Evolutionary conservation across 495 filamentous ascomycete genomes (phyloP), one percentile per base, ranked within the genome.

Genomic region (Penicillium coffeae): DNA sequence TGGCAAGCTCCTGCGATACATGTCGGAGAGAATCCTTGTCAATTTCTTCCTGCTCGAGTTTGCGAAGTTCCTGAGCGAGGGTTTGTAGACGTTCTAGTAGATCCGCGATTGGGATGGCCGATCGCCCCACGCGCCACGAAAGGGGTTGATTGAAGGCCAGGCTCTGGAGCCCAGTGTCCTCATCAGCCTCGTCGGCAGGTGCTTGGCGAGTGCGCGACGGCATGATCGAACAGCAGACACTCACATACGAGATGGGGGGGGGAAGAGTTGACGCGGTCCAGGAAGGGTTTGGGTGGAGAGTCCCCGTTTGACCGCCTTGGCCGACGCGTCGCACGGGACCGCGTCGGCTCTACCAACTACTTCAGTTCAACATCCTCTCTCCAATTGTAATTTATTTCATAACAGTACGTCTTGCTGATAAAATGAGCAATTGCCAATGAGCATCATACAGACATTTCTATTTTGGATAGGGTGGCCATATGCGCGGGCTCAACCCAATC

Each of bases 61-160:
- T 83, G 54, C 81, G 76, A 51, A 99, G 78, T 73, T 99, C 93
- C 50, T 87, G 85, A 45, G 81, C 82, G 18, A 99, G 84, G 6
- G 78, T 73, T 56, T 89, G 84, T 36, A 99, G 79, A 15, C 92
- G 83, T 58, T 82, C 76, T 49, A 96, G 74, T 25, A 99, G 82
- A 42, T 90, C 88, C 51, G 79, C 85, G 39, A 91, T 84, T 33
- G 86, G 74, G 58, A 99, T 96, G 45, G 88, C 79, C 22, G 77
- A 67, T 62, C 88, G 93, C 44, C 92, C 94, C 39, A 90, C 87
- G 58, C 87, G 87, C 89, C 94, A 96, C 69, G 90, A 85, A 33
- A 99, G 70, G 14, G 89, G 78, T 59, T 96, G 86, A 57, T 92
- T 83, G 79, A 97, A 96, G 49, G 73, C 57, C 41, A 74, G 58